These are phyloP conservation scores for Ganoderma resinaceum DNA, from an alignment of 1,284 basidiomycete genomes.

Conservation along the genomic window DNA sequence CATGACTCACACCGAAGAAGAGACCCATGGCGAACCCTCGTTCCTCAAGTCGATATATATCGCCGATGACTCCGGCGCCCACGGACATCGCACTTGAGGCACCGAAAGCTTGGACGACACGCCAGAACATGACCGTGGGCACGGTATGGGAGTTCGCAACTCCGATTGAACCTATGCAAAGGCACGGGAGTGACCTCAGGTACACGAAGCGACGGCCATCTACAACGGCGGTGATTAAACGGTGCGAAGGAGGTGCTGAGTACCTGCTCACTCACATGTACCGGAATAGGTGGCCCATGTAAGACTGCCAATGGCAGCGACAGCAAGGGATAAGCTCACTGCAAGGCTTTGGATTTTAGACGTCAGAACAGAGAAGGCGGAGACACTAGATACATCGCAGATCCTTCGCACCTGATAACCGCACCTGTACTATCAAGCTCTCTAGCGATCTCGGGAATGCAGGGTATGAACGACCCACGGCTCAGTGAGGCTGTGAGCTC, in stretches of 20 bases:
- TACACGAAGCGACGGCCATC: slow-evolving; percentile 72
- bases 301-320: slow-evolving; percentile 50
- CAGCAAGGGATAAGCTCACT: slow-evolving; percentile 54
- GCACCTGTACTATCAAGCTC: slow-evolving; percentile 64
- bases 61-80: slow-evolving; percentile 57
- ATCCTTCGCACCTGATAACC: slow-evolving; percentile 57
- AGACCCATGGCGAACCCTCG: slow-evolving; percentile 55
- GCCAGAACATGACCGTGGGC: slow-evolving; percentile 60
- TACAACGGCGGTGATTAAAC: slow-evolving; percentile 30
- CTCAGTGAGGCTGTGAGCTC: neutral
- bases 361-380: neutral
- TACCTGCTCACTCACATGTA: slow-evolving; percentile 50
- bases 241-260: neutral
- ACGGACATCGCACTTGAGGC: slow-evolving; percentile 51
- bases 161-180: slow-evolving; percentile 66
- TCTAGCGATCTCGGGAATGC: slow-evolving; percentile 68
- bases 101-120: slow-evolving; percentile 70
- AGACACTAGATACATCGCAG: neutral
- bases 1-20: slow-evolving; percentile 49
- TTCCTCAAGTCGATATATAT: slow-evolving; percentile 56
- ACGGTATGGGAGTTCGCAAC: slow-evolving; percentile 58
- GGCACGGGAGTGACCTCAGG: slow-evolving; percentile 64
- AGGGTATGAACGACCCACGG: slow-evolving; percentile 69
- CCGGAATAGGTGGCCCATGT: slow-evolving; percentile 59
- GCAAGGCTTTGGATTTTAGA: slow-evolving; percentile 42